Evolutionary conservation across 2,329 filamentous ascomycete genomes (phyloP), one percentile per base, ranked within the genome.

Genomic region (Penicillium sp.): DNA sequence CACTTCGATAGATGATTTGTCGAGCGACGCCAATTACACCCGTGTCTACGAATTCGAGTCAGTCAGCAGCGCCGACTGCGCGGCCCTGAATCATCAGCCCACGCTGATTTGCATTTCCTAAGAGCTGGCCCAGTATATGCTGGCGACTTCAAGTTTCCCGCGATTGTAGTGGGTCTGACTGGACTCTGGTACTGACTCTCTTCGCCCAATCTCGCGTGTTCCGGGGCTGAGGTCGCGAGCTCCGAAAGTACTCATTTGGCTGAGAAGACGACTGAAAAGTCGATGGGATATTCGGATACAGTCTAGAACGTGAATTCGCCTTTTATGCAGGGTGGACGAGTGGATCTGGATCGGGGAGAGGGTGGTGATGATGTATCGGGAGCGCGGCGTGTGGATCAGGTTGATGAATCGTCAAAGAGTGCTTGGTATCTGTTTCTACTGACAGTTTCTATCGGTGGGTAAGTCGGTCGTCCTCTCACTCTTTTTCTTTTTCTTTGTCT

Each of bases 361-460:
- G 29, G 21, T 8, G 21, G 21, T 24, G 5, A 26, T 27, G 10
- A 33, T 27, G 10, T 39, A 10, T n/a, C 24, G 23, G 17, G 2
- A 17, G 77, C 62, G 69, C 76, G 55, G 7, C 21, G 46, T 23
- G 39, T 30, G 15, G 72, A 75, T 18, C 32, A 46, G 13, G 78
- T 73, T 47, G 81, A 91, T 64, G 79, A 83, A 47, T 66, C 59
- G 40, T 64, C 88, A 20, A 96, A 92, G 79, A 92, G 89, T 71
- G 78, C 86, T 39, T 91, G 87, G 85, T 96, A 96, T 72, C 79
- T 97, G 63, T 83, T 95, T 60, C 77, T 96, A 56, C 77, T 97
- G 71, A 96, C 93, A 6, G 79, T 97, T 55, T 86, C 89, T 67
- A 89, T 96, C 61, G 90, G 90, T 54, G 93, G 84, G 77, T 80